Base-by-base conservation (phyloP, 306 rosid genomes). In the Cucumis sativus region DNA sequence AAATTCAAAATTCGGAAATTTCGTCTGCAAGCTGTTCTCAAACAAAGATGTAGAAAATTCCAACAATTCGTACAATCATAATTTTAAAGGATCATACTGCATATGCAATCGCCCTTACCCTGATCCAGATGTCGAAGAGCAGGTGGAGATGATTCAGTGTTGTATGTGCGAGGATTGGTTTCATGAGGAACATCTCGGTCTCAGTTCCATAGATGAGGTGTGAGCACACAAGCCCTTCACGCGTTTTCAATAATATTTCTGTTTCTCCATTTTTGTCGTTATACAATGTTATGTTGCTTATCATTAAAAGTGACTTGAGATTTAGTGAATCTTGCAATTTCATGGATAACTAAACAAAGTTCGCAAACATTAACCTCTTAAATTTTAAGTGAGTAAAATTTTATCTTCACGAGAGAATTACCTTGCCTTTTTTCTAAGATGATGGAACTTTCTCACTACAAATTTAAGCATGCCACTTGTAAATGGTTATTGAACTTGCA, bases 161-260 rank as follows among this genome's bases (percentile, higher is more conserved):
- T 91, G 97, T 81, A 65, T 91, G 62, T 96, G 99, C 67, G 99
- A 96, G 86, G 99, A 96, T 84, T 96, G 99, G 99, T 96, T 91
- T 86, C 99, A 96, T 49, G 99, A 92, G 83, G 98, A 96, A 82
- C 99, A 96, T 87, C 87, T 96, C 23, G 93, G 97, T 71, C 90
- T 96, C 64, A 89, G 81, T 61, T 82, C 96, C 77, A 81, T 89
- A 81, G 89, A 84, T 61, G 99, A 96, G 99, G 99, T 96, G 79
- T 57, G 91, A 39, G 78, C 61, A 15, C 76, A 64, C 37, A 71
- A 73, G 6, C 10, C 79, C n/a, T 75, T 14, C 11, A 55, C 60
- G 41, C 70, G 73, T 45, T 77, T 63, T 63, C n/a, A 45, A 55
- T 64, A 68, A 67, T 67, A 18, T 64, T 20, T 47, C 20, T 78